Conservation (phyloP, 2,329 filamentous ascomycete species). For the Fusarium subglutinans region DNA sequence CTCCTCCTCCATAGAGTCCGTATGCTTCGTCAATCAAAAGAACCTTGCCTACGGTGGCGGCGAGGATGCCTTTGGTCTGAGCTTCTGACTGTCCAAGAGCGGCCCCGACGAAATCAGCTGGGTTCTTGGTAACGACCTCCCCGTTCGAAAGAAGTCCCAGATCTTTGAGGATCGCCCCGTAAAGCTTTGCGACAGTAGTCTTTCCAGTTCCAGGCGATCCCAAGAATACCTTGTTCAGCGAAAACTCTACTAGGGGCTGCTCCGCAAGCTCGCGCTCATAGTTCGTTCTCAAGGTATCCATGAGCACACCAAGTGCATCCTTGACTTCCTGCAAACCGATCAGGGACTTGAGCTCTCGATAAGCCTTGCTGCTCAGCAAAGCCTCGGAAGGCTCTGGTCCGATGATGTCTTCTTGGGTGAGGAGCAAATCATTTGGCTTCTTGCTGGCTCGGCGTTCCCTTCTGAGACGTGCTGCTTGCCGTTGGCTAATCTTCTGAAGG, state of each 20-base stretch:
- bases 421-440: slow-evolving; percentile 63
- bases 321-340: slow-evolving; percentile 72
- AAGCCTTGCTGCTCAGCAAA: slow-evolving; percentile 62
- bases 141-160: slow-evolving; percentile 74
- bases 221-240: slow-evolving; percentile 74
- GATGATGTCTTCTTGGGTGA: slow-evolving; percentile 75
- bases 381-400: slow-evolving; percentile 70
- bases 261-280: slow-evolving; percentile 73
- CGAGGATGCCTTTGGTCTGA: slow-evolving; percentile 77
- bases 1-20: slow-evolving; percentile 62
- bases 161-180: slow-evolving; percentile 73
- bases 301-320: slow-evolving; percentile 62
- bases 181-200: slow-evolving; percentile 78
- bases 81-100: slow-evolving; percentile 73
- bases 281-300: slow-evolving; percentile 71
- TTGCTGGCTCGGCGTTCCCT: slow-evolving; percentile 54
- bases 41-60: slow-evolving; percentile 74
- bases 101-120: slow-evolving; percentile 75
- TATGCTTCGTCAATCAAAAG: slow-evolving; percentile 86
- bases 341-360: slow-evolving; percentile 65
- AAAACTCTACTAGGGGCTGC: slow-evolving; percentile 65
- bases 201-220: slow-evolving; percentile 81
- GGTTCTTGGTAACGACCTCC: slow-evolving; percentile 78
- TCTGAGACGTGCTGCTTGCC: slow-evolving; percentile 67
- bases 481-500: slow-evolving; percentile 60